These are phyloP conservation scores for Leishmania braziliensis DNA, from an alignment of 208 protist species.

Conservation along the genomic window DNA sequence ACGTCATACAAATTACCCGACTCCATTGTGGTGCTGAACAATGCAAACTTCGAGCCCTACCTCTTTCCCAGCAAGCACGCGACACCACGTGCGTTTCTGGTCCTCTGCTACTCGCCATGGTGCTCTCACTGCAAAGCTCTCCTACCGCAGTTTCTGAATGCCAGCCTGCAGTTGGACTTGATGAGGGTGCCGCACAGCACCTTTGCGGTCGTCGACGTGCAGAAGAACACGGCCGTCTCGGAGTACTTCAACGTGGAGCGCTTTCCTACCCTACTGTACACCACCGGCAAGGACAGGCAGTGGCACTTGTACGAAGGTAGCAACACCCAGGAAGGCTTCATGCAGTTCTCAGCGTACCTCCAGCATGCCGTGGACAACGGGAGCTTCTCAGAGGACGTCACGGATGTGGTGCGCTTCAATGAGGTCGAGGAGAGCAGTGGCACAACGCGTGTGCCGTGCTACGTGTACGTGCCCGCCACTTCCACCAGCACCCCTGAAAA, in stretches of 20 bases:
- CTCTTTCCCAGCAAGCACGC: conserved; percentile 51
- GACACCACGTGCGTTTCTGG: conserved; percentile 54
- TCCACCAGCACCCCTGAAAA: conserved; percentile 32
- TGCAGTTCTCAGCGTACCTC: conserved; percentile 61
- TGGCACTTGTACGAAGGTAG: conserved; percentile 64
- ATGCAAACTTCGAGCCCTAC: conserved; percentile 66
- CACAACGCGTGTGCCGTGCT: conserved; percentile 65
- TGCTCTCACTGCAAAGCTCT: conserved; percentile 80
- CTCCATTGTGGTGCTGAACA: conserved; percentile 39
- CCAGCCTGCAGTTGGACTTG: conserved; percentile 41
- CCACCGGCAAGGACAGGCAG: conserved; percentile 53
- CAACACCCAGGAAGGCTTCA: conserved; percentile 54
- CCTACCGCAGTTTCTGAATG: conserved; percentile 76
- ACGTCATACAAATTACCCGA: conserved; percentile 38
- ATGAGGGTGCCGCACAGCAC: conserved; percentile 27
- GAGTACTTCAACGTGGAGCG: conserved; percentile 56
- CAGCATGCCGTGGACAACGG: conserved; percentile 46
- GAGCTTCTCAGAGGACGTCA: conserved; percentile 70
- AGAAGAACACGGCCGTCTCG: conserved; percentile 42
- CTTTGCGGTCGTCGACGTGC: conserved; percentile 66
- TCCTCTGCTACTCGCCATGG: conserved; percentile 86
- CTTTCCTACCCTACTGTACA: conserved; percentile 85
- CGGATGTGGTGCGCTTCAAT: conserved; percentile 39
- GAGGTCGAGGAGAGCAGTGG: conserved; percentile 37
- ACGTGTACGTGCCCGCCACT: conserved; percentile 55